Conservation (phyloP, 257 asterid species). For the Apocynum venetum region DNA sequence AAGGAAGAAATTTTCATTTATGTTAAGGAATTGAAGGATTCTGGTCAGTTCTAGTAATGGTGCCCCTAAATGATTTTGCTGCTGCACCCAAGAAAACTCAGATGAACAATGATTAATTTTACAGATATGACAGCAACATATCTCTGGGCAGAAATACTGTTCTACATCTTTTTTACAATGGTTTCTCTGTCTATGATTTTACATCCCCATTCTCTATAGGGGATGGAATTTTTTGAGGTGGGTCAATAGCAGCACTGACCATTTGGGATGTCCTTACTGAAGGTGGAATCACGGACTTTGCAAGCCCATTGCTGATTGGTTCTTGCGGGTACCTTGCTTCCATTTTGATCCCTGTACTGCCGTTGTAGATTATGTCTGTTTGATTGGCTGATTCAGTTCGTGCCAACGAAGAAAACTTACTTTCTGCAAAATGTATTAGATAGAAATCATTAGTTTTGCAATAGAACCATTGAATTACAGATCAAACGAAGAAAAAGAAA, state of each 20-base stretch:
- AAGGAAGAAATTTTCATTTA: constrained; percentile 12
- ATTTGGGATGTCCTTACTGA: constrained; percentile 30
- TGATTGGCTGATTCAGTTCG: constrained; percentile 42
- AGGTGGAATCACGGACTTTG: constrained; percentile 29
- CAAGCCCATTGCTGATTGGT: constrained; percentile 48
- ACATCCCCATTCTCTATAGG: constrained; percentile 53
- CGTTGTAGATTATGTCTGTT: constrained; percentile 33
- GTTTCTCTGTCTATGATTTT: constrained; percentile 33
- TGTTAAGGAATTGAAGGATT: constrained; percentile 26
- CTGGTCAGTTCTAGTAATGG: constrained; percentile 35
- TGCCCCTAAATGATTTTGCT: constrained; percentile 34
- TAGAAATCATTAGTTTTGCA: constrained; percentile 17
- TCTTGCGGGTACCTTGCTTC: constrained; percentile 41
- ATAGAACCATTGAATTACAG: not conserved
- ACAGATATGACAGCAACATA: constrained; percentile 38
- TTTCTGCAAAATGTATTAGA: constrained; percentile 43
- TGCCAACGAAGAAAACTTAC: constrained; percentile 54
- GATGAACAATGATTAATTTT: constrained; percentile 33
- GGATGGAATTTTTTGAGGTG: constrained; percentile 28
- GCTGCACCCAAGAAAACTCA: constrained; percentile 33
- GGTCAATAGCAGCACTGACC: constrained; percentile 29
- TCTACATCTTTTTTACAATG: constrained; percentile 35
- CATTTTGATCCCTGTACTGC: constrained; percentile 30
- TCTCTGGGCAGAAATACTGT: constrained; percentile 22
- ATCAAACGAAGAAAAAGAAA: not conserved